Base-by-base conservation (phyloP, 2,329 filamentous ascomycete genomes). In the Neonectria coccinea region DNA sequence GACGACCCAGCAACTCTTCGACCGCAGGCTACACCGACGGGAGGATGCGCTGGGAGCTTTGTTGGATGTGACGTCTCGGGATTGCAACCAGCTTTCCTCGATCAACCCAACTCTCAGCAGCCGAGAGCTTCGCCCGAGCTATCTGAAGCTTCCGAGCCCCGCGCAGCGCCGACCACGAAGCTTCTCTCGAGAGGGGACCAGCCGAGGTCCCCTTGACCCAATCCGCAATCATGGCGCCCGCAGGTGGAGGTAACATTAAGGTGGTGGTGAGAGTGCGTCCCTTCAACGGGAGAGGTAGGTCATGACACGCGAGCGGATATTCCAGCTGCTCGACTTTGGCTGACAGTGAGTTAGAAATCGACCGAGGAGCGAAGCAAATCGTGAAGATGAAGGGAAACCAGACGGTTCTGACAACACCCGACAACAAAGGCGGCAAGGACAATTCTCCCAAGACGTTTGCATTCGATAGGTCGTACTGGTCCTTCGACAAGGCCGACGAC, bases 401-500 rank as follows among this genome's bases (percentile, higher is more conserved):
- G 83, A 99, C 96, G 61, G 83, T 97, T 76, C 88, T 99, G 68
- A 89, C 86, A 29, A 88, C 92, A 61, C 93, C 95, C 12, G 83
- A 89, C 36, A 87, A 78, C 64, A 96, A 96, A 78, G 86, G 86
- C 36, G 84, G 82, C 58, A 94, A 94, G 78, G 89, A 91, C 64
- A 84, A 88, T 55, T 91, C 89, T 7, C 85, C 88, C 67, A 98
- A 97, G 80, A 87, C 90, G 1, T 99, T 99, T 79, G 95, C 95
- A 53, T 99, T 97, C 80, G 96, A 99, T 82, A 90, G 91, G 75
- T 97, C 94, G 57, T 99, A 99, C 82, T 99, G 96, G 96, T 98
- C 95, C 57, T 99, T 98, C 80, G 89, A 94, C 81, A 92, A 92
- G 74, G 86, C 85, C 51, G 93, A 94, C 71, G 80, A 88, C 1